Evolutionary conservation across 192 early-diverging fungal species (phyloP).

Genomic region (Dissophora globulifera): DNA sequence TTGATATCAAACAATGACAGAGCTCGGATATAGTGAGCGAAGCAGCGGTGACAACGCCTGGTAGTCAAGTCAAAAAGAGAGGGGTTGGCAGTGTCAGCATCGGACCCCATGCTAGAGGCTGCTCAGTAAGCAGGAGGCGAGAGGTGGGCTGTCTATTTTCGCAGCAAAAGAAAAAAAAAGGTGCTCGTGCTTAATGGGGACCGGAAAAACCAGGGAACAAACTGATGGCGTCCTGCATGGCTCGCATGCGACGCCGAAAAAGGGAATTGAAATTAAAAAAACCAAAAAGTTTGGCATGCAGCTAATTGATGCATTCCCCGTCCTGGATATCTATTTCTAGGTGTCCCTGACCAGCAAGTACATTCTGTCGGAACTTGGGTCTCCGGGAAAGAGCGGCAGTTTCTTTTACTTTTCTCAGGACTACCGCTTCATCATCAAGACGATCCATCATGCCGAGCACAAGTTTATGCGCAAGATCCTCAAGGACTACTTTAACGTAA

Average conservation of each 20-base stretch:
- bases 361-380: slow-evolving; percentile 93
- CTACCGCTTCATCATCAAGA: slow-evolving; percentile 99
- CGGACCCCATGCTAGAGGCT: too few species aligned
- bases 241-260: neutral
- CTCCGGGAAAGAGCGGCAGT: slow-evolving; percentile 94
- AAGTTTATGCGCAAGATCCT: slow-evolving; percentile 92
- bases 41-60: too few species aligned
- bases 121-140: neutral
- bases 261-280: neutral
- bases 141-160: slow-evolving; percentile 22
- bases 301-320: neutral
- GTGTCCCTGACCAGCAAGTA: slow-evolving; percentile 95
- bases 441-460: slow-evolving; percentile 94
- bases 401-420: slow-evolving; percentile 99
- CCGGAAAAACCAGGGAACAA: too few species aligned
- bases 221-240: too few species aligned
- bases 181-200: neutral
- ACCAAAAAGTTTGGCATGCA: neutral
- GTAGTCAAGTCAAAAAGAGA: too few species aligned
- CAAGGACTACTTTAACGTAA: slow-evolving; percentile 85
- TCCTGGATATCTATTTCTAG: slow-evolving; percentile 38
- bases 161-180: slow-evolving; percentile 28
- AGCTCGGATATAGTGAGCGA: too few species aligned
- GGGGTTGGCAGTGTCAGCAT: too few species aligned
- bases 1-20: too few species aligned